Percentiles rank a stretch among this genome's conserved stretches.
Conservation (phyloP, 768 basidiomycete genomes). For the Naganishia onofrii region DNA sequence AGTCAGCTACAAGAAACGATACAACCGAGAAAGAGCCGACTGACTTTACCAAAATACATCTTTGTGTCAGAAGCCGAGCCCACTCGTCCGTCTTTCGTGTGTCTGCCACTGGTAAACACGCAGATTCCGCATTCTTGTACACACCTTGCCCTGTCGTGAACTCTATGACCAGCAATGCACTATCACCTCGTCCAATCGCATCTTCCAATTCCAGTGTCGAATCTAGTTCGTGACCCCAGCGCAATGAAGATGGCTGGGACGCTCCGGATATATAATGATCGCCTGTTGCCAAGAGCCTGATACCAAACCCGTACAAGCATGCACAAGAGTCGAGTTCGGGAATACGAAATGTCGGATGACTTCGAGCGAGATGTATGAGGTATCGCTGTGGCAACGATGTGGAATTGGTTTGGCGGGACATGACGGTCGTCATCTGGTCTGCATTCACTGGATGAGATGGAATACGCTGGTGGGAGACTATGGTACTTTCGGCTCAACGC, state of each 20-base stretch:
- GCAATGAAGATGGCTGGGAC: conserved; percentile 56
- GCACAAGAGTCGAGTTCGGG: conserved; percentile 78
- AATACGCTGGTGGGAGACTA: not conserved
- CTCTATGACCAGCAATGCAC: conserved; percentile 26
- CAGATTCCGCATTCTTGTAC: conserved; percentile 27
- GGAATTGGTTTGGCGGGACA: not conserved
- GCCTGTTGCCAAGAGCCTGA: conserved; percentile 57
- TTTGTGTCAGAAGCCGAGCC: conserved; percentile 66
- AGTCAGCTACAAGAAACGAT: not conserved
- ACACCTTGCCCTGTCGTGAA: conserved; percentile 24
- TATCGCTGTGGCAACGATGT: conserved; percentile 47
- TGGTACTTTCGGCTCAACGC: no score
- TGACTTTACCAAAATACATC: conserved; percentile 82
- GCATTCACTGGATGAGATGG: not conserved
- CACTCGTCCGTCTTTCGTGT: conserved; percentile 63
- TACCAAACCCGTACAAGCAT: conserved; percentile 66
- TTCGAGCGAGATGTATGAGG: conserved; percentile 75
- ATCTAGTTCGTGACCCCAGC: conserved; percentile 51
- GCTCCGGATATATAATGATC: conserved; percentile 51
- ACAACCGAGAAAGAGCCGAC: conserved; percentile 39
- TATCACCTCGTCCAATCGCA: conserved; percentile 9
- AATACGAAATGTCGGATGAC: conserved; percentile 75
- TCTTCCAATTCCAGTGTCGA: conserved; percentile 21
- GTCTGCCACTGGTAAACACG: conserved; percentile 53
- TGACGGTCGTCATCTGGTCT: not conserved